phyloP scores from a whole-genome alignment of 148 eudicot genomes.

The Tetragonia tetragonoides region DNA sequence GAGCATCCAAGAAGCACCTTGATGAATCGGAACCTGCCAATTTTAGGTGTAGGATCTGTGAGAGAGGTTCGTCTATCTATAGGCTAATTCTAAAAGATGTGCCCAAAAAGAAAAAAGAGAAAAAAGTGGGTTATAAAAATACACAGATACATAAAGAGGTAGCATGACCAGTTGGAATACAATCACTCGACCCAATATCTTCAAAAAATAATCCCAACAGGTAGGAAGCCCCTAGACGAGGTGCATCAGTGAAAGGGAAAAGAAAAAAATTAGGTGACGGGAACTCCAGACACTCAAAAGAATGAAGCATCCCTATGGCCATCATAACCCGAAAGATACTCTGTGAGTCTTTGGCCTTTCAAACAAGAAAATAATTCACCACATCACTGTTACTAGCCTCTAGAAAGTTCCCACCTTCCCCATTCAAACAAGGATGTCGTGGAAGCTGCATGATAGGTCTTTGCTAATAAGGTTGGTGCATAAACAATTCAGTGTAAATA shows the following conservation, averaged over 20 bases:
- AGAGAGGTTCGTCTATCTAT: no score
- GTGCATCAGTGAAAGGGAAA: no score
- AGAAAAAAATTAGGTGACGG: neutral
- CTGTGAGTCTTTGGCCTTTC: neutral
- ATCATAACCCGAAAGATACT: neutral
- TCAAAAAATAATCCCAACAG: neutral
- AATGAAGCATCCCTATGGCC: neutral
- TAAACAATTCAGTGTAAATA: neutral
- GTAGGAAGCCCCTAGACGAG: neutral
- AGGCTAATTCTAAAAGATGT: no score
- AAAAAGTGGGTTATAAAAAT: neutral
- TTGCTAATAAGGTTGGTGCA: neutral
- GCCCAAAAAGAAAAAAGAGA: neutral
- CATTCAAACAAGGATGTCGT: neutral
- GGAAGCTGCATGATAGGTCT: neutral
- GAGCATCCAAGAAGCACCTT: no score
- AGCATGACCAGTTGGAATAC: neutral
- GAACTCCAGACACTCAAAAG: neutral
- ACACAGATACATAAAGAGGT: neutral
- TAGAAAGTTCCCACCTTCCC: neutral
- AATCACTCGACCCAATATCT: neutral
- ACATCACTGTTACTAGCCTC: neutral
- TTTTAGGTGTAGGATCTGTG: no score
- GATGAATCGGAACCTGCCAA: no score
- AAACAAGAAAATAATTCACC: neutral